Evolutionary conservation across 2,329 filamentous ascomycete species (phyloP).

Genomic region (Verticillium nubilum): DNA sequence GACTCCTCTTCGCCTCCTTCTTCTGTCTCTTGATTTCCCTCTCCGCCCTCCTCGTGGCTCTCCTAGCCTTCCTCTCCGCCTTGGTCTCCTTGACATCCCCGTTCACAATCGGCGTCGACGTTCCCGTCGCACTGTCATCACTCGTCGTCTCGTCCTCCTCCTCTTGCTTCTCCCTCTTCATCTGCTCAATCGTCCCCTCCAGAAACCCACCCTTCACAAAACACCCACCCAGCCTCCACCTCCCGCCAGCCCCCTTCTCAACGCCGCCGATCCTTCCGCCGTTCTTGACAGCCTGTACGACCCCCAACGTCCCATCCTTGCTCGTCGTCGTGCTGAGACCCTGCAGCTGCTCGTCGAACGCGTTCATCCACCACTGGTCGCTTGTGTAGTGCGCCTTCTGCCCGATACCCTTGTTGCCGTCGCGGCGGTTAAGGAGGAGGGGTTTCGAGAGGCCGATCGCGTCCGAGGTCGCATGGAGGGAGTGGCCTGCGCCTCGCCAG

Average conservation of each 20-base stretch:
- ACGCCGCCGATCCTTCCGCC: constrained; percentile 52
- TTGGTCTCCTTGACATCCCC: constrained; percentile 19
- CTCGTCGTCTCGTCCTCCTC: neutral
- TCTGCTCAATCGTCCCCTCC: constrained; percentile 56
- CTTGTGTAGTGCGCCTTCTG: constrained; percentile 62
- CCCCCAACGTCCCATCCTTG: constrained; percentile 47
- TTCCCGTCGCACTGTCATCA: constrained; percentile 13
- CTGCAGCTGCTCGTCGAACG: constrained; percentile 86
- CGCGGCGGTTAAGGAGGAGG: constrained; percentile 76
- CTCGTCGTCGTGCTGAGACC: constrained; percentile 63
- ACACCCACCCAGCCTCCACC: constrained; percentile 69
- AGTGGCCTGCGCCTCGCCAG: constrained; percentile 85
- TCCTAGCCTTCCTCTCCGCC: constrained; percentile 24
- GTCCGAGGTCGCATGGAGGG: constrained; percentile 70
- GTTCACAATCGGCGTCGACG: constrained; percentile 11
- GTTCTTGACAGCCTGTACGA: constrained; percentile 50
- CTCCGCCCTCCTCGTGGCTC: constrained; percentile 27
- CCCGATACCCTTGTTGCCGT: constrained; percentile 75
- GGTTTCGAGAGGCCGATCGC: constrained; percentile 75
- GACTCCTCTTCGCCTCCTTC: constrained; percentile 19
- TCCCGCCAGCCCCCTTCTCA: constrained; percentile 43
- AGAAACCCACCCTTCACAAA: constrained; percentile 82
- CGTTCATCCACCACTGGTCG: constrained; percentile 96
- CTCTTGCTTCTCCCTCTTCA: neutral
- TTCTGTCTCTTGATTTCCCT: constrained; percentile 25